Percentiles rank a stretch among this genome's conserved stretches.
phyloP scores from a whole-genome alignment of 2,329 filamentous ascomycete genomes.

The Ophiostoma sp. region DNA sequence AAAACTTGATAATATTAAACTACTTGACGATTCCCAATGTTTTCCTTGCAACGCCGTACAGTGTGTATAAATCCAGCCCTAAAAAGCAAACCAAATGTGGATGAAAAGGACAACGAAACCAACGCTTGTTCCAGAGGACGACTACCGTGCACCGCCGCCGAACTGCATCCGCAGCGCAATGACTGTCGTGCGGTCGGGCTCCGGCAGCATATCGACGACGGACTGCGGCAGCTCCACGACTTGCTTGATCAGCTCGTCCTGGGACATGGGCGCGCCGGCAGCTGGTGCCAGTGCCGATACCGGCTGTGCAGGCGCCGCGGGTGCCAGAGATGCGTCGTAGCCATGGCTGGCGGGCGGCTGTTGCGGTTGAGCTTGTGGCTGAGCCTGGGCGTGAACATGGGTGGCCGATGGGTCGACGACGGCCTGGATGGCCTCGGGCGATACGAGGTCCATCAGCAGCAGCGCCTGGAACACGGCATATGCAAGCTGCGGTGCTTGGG shows the following conservation, averaged over 20 bases:
- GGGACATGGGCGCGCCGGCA: constrained; percentile 42
- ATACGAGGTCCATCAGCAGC: constrained; percentile 86
- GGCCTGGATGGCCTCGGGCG: constrained; percentile 71
- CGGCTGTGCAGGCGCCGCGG: constrained; percentile 24
- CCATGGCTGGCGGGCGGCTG: constrained; percentile 32
- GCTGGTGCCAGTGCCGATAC: not conserved
- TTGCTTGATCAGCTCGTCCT: constrained; percentile 69
- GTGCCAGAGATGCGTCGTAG: constrained; percentile 28
- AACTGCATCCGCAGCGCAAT: constrained; percentile 56
- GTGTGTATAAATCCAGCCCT: not conserved
- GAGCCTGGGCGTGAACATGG: not conserved
- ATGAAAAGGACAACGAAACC: not conserved
- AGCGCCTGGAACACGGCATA: constrained; percentile 95
- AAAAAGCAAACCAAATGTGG: not conserved
- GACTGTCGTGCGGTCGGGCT: constrained; percentile 71
- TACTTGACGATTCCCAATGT: not conserved
- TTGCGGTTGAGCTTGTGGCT: constrained; percentile 37
- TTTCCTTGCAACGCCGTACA: constrained; percentile 10
- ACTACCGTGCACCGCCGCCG: constrained; percentile 22
- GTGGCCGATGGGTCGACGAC: constrained; percentile 50
- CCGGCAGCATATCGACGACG: constrained; percentile 72
- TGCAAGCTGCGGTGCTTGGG: constrained; percentile 83
- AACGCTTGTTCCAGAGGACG: no score
- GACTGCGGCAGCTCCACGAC: constrained; percentile 75
- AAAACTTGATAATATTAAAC: not conserved